Percentiles rank a stretch among this genome's conserved stretches.
Conservation (phyloP, 2,329 filamentous ascomycete species). For the Ophiostoma sp. region DNA sequence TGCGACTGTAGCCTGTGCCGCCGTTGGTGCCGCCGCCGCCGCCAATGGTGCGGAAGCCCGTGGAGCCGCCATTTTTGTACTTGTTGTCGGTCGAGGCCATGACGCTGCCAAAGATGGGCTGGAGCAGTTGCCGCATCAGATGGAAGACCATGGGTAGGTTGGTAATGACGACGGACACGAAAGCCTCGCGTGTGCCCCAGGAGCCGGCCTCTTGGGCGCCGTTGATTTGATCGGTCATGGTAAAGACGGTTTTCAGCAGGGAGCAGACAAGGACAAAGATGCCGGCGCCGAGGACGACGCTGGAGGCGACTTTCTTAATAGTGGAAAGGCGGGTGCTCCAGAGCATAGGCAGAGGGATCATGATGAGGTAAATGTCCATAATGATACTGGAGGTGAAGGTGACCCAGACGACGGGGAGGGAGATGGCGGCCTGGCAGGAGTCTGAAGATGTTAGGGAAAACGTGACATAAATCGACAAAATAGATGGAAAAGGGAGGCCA, state of each 20-base stretch:
- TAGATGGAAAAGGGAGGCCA: not conserved
- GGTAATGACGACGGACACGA: constrained; percentile 43
- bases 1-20: constrained; percentile 39
- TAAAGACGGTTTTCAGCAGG: constrained; percentile 39
- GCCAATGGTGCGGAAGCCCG: constrained; percentile 44
- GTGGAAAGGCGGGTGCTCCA: constrained; percentile 38
- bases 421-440: constrained; percentile 46
- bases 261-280: constrained; percentile 41
- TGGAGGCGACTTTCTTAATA: constrained; percentile 39
- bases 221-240: constrained; percentile 37
- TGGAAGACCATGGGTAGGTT: constrained; percentile 46
- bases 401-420: constrained; percentile 41
- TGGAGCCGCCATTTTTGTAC: constrained; percentile 39
- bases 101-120: constrained; percentile 40
- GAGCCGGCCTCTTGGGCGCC: constrained; percentile 39
- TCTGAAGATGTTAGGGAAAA: constrained; percentile 35
- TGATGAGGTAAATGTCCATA: constrained; percentile 56
- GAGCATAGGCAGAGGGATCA: constrained; percentile 52
- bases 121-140: constrained; percentile 42
- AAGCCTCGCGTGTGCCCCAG: constrained; percentile 43
- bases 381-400: constrained; percentile 51
- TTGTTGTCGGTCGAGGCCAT: constrained; percentile 42
- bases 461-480: not conserved
- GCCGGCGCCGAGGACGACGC: constrained; percentile 39
- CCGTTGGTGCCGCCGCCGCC: constrained; percentile 39